Conservation (phyloP, 192 early-diverging fungal genomes). For the Gigaspora rosea region DNA sequence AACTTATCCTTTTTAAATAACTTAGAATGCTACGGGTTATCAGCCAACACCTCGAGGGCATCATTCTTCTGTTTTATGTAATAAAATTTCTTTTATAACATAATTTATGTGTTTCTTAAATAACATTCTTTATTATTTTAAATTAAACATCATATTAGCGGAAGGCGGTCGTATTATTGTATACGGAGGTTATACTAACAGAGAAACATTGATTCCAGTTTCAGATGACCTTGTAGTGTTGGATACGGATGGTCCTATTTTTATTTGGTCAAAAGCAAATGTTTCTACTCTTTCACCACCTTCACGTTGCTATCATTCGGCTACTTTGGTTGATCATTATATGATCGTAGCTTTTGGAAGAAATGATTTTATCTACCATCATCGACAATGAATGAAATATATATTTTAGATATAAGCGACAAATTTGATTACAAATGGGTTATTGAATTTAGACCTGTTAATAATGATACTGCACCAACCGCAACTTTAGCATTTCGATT, state of each 20-base stretch:
- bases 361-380: not conserved
- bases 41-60: not conserved
- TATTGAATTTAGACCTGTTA: not conserved
- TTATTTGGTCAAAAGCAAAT: slow-evolving; percentile 2
- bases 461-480: too few relatives aligned
- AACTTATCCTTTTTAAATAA: not conserved
- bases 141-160: not conserved
- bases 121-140: not conserved
- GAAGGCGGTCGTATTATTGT: slow-evolving; percentile 13
- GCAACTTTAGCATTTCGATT: too few relatives aligned
- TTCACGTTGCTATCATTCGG: not conserved
- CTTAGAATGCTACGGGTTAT: not conserved
- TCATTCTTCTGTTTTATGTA: slow-evolving; percentile 10
- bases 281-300: not conserved
- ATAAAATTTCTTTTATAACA: not conserved
- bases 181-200: not conserved
- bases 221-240: not conserved
- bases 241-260: not conserved
- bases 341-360: slow-evolving; percentile 15
- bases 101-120: not conserved
- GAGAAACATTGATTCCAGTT: not conserved
- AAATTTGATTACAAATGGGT: slow-evolving; percentile 15
- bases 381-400: not conserved
- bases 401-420: not conserved
- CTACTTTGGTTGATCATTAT: slow-evolving; percentile 11